These are phyloP conservation scores for Ambrosiella beaveri DNA, from an alignment of 2,329 filamentous ascomycete genomes.

Conservation along the genomic window DNA sequence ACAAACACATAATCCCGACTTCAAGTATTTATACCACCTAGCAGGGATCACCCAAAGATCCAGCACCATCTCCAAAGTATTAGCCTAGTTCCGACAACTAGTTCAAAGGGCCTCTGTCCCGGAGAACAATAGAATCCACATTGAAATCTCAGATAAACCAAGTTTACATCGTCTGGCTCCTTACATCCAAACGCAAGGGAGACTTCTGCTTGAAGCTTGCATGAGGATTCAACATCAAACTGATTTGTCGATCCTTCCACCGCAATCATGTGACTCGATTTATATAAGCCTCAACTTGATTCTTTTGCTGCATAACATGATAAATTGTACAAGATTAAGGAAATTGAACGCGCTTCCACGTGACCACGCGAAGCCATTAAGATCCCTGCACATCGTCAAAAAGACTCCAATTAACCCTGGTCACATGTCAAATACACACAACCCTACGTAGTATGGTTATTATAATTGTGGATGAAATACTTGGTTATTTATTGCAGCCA, in stretches of 20 bases:
- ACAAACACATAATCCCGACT: background rate
- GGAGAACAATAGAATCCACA: no score
- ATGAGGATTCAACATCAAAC: no score
- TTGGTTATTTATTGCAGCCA: background rate
- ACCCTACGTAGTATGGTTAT: background rate
- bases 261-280: no score
- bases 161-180: no score
- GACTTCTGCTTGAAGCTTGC: no score
- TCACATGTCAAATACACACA: background rate
- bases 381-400: background rate
- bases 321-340: background rate
- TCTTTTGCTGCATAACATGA: background rate
- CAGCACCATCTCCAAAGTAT: no score
- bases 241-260: no score
- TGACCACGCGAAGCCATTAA: slow-evolving; percentile 7
- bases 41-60: background rate
- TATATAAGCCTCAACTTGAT: background rate
- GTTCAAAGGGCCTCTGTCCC: no score
- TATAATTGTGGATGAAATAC: background rate
- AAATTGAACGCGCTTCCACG: background rate
- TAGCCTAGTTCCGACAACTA: no score
- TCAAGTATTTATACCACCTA: background rate
- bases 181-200: no score
- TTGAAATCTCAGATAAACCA: no score
- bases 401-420: slow-evolving; percentile 1